Evolutionary conservation across 257 asterid genomes (phyloP).

Genomic region (Capsicum pubescens): DNA sequence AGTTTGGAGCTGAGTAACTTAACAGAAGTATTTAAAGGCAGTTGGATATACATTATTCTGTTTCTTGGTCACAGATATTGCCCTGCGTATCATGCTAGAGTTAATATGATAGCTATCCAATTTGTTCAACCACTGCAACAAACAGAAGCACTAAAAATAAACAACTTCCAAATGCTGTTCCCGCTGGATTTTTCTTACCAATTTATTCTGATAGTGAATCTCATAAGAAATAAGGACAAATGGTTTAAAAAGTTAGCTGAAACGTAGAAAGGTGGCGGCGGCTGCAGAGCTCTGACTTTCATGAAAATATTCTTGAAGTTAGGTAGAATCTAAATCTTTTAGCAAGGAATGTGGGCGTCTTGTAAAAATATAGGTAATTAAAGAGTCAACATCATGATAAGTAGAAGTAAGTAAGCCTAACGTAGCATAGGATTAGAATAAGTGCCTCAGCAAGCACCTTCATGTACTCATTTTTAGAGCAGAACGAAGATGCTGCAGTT

Average conservation of each 20-base stretch:
- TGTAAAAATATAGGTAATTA: neutral
- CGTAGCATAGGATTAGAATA: neutral
- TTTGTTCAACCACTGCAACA: slow-evolving; percentile 22
- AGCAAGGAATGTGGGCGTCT: neutral
- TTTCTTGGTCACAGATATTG: neutral
- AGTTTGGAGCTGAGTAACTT: neutral
- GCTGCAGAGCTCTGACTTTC: neutral
- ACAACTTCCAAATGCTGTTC: slow-evolving; percentile 3
- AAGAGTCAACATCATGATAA: neutral
- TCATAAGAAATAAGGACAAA: neutral
- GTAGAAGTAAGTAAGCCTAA: neutral
- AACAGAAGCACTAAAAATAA: neutral
- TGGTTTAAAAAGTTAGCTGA: neutral
- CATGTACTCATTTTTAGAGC: neutral
- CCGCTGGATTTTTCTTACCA: neutral
- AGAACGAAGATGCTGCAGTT: slow-evolving; percentile 6
- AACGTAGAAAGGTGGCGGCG: neutral
- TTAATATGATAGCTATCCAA: neutral
- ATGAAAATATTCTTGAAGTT: neutral
- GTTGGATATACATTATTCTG: neutral
- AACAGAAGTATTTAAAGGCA: neutral
- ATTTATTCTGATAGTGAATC: neutral
- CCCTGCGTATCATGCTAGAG: slow-evolving; percentile 15
- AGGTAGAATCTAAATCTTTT: neutral
- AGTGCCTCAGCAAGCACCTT: neutral